Percentiles rank a stretch among this genome's conserved stretches.
Evolutionary conservation across 176 grass and related monocot genomes (phyloP).

Genomic region (Canna indica): DNA sequence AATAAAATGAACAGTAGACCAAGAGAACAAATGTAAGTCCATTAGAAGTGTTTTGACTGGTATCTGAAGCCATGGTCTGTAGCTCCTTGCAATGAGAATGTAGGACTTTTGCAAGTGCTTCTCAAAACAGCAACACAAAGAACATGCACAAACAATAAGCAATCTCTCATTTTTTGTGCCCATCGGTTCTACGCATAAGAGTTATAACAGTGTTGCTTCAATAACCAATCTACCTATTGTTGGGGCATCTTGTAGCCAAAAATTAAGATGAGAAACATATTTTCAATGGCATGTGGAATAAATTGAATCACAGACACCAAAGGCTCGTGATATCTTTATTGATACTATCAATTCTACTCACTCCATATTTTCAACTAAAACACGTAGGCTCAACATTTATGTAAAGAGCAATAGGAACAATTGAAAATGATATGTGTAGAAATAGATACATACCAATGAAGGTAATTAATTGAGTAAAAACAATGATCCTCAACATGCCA

Average conservation of each 20-base stretch:
- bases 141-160: no score
- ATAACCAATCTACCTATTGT: neutral
- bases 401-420: neutral
- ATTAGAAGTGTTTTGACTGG: no score
- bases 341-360: neutral
- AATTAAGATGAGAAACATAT: neutral
- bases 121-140: no score
- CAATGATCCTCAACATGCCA: slow-evolving; percentile 95
- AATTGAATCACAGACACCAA: neutral
- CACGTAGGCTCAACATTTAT: neutral
- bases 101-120: no score
- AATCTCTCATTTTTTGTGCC: no score
- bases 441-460: slow-evolving; percentile 60
- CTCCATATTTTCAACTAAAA: neutral
- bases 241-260: neutral
- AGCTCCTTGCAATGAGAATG: no score
- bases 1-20: no score
- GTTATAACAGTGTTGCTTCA: no score
- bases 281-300: neutral
- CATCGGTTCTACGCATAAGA: no score
- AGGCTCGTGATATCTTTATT: neutral
- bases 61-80: no score
- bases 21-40: no score
- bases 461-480: slow-evolving; percentile 99
- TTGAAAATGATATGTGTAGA: neutral